These are phyloP conservation scores for Coemansia sp. DNA, from an alignment of 192 early-diverging fungal species.

Conservation along the genomic window DNA sequence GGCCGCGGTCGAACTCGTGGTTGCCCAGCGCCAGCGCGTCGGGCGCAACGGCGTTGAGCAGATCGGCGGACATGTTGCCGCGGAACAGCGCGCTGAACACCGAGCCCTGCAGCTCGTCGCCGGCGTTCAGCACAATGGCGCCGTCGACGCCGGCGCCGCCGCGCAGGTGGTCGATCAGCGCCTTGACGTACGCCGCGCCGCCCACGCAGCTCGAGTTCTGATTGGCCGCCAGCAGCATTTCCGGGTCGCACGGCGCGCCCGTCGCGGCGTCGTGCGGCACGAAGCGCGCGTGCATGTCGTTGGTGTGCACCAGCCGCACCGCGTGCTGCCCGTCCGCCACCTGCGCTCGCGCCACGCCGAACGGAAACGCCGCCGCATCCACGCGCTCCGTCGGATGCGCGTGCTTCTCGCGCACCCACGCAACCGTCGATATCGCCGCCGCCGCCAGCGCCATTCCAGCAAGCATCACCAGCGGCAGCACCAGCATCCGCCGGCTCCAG, in stretches of 20 bases:
- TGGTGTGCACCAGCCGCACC: slow-evolving; percentile 58
- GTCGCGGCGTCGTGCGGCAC: slow-evolving; percentile 44
- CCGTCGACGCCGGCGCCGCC: slow-evolving; percentile 34
- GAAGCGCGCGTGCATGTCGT: slow-evolving; percentile 60
- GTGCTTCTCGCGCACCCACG: slow-evolving; percentile 25
- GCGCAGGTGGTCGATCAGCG: slow-evolving; percentile 62
- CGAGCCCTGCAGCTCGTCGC: slow-evolving; percentile 69
- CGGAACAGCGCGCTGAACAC: slow-evolving; percentile 69
- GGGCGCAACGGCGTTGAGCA: slow-evolving; percentile 69
- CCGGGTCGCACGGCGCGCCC: slow-evolving; percentile 53
- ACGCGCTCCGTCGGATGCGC: slow-evolving; percentile 13
- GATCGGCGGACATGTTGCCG: slow-evolving; percentile 57
- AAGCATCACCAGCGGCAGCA: slow-evolving; percentile 32
- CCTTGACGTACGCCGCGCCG: slow-evolving; percentile 69
- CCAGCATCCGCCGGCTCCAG: slow-evolving; percentile 39
- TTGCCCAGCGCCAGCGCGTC: slow-evolving; percentile 65
- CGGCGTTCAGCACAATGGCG: slow-evolving; percentile 71
- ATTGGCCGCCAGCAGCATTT: slow-evolving; percentile 7
- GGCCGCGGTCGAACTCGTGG: slow-evolving; percentile 78
- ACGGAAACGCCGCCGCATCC: slow-evolving; percentile 31
- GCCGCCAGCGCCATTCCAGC: slow-evolving; percentile 21
- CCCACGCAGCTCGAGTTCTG: slow-evolving; percentile 51
- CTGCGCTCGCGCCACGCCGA: slow-evolving; percentile 2
- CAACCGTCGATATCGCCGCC: slow-evolving; percentile 15
- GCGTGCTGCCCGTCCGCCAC: slow-evolving; percentile 25